Conservation (phyloP, 2,329 filamentous ascomycete species). For the Myriosclerotinia curreyana region DNA sequence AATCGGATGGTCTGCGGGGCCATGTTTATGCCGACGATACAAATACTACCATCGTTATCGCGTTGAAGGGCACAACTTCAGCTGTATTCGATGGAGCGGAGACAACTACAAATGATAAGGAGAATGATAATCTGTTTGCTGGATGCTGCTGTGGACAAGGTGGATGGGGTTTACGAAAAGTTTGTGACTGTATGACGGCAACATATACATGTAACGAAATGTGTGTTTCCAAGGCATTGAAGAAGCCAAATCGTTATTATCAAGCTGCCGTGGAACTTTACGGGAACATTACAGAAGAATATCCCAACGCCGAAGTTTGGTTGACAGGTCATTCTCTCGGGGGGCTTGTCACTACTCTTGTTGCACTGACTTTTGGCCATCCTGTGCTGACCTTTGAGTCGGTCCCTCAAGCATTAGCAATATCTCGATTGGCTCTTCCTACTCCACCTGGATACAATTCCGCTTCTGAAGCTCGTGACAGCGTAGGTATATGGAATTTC, state of each 20-base stretch:
- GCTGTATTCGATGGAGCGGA: slow-evolving; percentile 93
- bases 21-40: slow-evolving; percentile 84
- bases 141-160: slow-evolving; percentile 94
- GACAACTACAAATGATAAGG: slow-evolving; percentile 91
- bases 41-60: slow-evolving; percentile 84
- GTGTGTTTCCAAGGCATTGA: slow-evolving; percentile 71
- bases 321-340: slow-evolving; percentile 87
- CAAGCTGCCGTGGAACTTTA: slow-evolving; percentile 83
- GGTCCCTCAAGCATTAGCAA: slow-evolving; percentile 81
- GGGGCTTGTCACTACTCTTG: slow-evolving; percentile 78
- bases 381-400: slow-evolving; percentile 88
- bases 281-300: slow-evolving; percentile 82
- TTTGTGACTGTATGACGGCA: slow-evolving; percentile 77
- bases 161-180: slow-evolving; percentile 81
- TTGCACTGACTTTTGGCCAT: slow-evolving; percentile 84
- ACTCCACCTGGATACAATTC: slow-evolving; percentile 61
- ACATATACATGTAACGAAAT: slow-evolving; percentile 88
- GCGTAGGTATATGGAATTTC: slow-evolving; percentile 80
- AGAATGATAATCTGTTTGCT: slow-evolving; percentile 95
- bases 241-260: slow-evolving; percentile 84
- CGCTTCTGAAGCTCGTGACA: slow-evolving; percentile 59
- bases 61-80: slow-evolving; percentile 81
- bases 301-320: slow-evolving; percentile 81
- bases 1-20: slow-evolving; percentile 79
- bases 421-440: slow-evolving; percentile 78